Evolutionary conservation across 768 basidiomycete genomes (phyloP).

Genomic region (Lentinula boryana): DNA sequence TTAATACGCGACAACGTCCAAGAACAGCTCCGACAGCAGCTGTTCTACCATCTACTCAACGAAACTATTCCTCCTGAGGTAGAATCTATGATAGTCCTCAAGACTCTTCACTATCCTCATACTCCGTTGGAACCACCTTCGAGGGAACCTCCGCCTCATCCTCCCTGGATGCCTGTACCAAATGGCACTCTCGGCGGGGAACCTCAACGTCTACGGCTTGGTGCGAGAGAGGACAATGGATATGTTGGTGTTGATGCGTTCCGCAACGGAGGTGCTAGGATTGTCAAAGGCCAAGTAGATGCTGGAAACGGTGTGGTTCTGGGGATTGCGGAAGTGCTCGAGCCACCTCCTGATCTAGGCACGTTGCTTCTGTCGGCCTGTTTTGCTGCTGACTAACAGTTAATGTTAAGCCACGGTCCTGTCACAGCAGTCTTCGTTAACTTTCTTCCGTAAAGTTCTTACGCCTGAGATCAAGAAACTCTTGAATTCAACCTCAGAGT

Average conservation of each 20-base stretch:
- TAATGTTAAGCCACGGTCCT: conserved; percentile 50
- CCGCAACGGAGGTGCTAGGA: conserved; percentile 66
- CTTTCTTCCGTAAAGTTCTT: conserved; percentile 72
- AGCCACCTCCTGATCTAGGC: conserved; percentile 74
- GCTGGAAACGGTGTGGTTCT: conserved; percentile 75
- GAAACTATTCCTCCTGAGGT: conserved; percentile 50
- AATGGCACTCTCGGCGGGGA: conserved; percentile 76
- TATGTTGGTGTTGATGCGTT: conserved; percentile 74
- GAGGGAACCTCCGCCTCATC: conserved; percentile 60
- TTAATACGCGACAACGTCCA: conserved; percentile 72
- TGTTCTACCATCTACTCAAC: conserved; percentile 94
- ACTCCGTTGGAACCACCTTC: conserved; percentile 54
- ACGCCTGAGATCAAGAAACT: conserved; percentile 49
- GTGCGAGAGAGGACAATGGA: conserved; percentile 38
- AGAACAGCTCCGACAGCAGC: conserved; percentile 78
- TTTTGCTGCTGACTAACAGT: conserved; percentile 3
- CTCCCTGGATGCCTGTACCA: conserved; percentile 84
- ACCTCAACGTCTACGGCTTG: conserved; percentile 73
- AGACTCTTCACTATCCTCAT: conserved; percentile 73
- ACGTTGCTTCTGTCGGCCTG: conserved; percentile 19
- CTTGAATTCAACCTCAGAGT: conserved; percentile 60
- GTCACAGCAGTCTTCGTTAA: conserved; percentile 50
- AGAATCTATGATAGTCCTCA: conserved; percentile 30
- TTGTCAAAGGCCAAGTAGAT: conserved; percentile 50
- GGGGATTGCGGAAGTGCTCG: conserved; percentile 69